A percentile compares a stretch with the other conserved stretches of the same genome.
Conservation (phyloP, 805 yeast genomes). For the Metschnikowia similis region DNA sequence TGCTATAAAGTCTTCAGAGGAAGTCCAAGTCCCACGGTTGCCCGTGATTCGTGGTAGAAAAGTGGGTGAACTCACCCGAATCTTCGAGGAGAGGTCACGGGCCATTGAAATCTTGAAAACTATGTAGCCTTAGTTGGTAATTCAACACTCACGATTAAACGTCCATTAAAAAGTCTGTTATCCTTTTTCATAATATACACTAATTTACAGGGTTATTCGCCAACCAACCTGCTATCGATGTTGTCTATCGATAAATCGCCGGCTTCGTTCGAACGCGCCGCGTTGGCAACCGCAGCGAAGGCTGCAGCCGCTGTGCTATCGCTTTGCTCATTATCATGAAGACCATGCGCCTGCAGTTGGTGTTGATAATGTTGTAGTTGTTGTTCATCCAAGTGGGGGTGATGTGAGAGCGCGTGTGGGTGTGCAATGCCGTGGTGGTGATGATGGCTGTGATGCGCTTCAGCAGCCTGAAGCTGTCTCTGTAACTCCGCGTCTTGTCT, state of each 20-base stretch:
- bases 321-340: conserved; percentile 18
- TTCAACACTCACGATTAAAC: not conserved
- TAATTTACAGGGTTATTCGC: conserved; percentile 29
- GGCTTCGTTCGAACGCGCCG: conserved; percentile 25
- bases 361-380: conserved; percentile 25
- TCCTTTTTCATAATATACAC: conserved; percentile 12
- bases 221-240: conserved; percentile 43
- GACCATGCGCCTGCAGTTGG: conserved; percentile 25
- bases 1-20: not conserved
- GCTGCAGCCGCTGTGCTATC: conserved; percentile 34
- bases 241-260: conserved; percentile 40
- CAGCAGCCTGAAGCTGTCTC: conserved; percentile 21
- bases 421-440: conserved; percentile 11
- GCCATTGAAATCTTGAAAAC: conserved; percentile 31
- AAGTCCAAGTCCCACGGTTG: conserved; percentile 16
- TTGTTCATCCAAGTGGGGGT: conserved; percentile 23
- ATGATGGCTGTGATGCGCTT: conserved; percentile 12
- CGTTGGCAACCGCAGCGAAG: conserved; percentile 38
- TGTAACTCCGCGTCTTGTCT: conserved; percentile 20
- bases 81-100: conserved; percentile 56
- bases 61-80: conserved; percentile 58
- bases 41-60: conserved; percentile 52
- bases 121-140: conserved; percentile 3
- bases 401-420: conserved; percentile 18
- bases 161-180: not conserved